phyloP scores from a whole-genome alignment of 2,329 filamentous ascomycete species.

The Beauveria australis region DNA sequence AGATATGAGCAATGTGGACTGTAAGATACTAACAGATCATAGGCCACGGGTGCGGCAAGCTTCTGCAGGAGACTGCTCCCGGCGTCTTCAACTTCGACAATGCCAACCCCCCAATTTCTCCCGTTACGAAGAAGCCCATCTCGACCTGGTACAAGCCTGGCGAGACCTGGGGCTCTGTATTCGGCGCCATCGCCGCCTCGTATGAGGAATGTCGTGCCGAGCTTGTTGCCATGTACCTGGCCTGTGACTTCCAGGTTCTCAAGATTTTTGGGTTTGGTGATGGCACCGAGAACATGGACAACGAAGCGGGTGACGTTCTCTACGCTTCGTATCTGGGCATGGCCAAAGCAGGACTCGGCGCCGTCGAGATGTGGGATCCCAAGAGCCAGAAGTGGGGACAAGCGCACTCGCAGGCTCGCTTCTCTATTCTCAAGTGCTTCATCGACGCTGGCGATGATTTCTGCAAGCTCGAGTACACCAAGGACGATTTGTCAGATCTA shows the following conservation, averaged over 20 bases:
- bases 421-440: slow-evolving; percentile 79
- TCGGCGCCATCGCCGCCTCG: slow-evolving; percentile 75
- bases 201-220: slow-evolving; percentile 96
- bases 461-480: slow-evolving; percentile 67
- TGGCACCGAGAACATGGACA: slow-evolving; percentile 62
- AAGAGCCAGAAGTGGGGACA: slow-evolving; percentile 89
- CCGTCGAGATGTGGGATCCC: slow-evolving; percentile 91
- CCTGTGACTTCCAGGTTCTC: slow-evolving; percentile 81
- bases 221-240: slow-evolving; percentile 83
- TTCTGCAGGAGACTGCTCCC: slow-evolving; percentile 78
- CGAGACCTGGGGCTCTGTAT: slow-evolving; percentile 90
- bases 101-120: slow-evolving; percentile 71
- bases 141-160: slow-evolving; percentile 88
- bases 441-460: slow-evolving; percentile 80
- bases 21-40: no score
- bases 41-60: slow-evolving; percentile 87
- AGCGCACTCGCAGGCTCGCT: slow-evolving; percentile 84
- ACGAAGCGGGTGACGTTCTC: slow-evolving; percentile 76
- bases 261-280: slow-evolving; percentile 89
- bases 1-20: background rate
- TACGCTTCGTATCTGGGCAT: slow-evolving; percentile 86
- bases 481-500: slow-evolving; percentile 70
- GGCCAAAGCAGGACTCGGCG: slow-evolving; percentile 83
- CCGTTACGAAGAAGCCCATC: slow-evolving; percentile 68
- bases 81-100: slow-evolving; percentile 85